A percentile compares a stretch with the other conserved stretches of the same genome.
These are phyloP conservation scores for Oryza rufipogon DNA, from an alignment of 176 grass and related monocot species.

Conservation along the genomic window DNA sequence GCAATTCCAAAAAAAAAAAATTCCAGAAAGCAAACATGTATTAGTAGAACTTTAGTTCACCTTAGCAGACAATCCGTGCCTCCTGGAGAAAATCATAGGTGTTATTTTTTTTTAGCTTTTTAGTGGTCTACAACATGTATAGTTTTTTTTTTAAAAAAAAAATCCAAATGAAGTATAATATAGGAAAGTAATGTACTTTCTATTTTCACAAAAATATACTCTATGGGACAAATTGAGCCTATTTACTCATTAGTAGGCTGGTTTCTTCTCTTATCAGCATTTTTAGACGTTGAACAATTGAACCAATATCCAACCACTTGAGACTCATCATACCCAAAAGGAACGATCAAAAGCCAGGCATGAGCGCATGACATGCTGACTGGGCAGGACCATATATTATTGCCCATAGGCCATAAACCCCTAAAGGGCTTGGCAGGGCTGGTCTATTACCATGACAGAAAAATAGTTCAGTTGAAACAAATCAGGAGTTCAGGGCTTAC, in stretches of 20 bases:
- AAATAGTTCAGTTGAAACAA: conserved; percentile 26
- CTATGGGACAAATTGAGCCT: not conserved
- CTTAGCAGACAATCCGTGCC: not conserved
- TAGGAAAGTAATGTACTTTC: not conserved
- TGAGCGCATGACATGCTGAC: not conserved
- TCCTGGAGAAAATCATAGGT: not conserved
- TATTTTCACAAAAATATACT: not conserved
- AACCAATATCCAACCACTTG: not conserved
- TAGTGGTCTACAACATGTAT: conserved; percentile 6
- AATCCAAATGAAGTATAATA: conserved; percentile 1
- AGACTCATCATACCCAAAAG: not conserved
- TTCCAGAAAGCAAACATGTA: not conserved
- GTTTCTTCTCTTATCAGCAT: not conserved
- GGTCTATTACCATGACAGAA: not conserved
- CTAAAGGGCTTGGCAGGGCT: not conserved
- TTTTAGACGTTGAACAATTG: not conserved
- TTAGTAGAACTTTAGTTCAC: conserved; percentile 1
- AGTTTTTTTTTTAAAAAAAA: not conserved
- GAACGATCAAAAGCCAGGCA: not conserved
- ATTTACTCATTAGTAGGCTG: not conserved
- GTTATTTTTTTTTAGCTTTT: not conserved
- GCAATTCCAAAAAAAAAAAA: not conserved
- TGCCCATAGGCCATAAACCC: not conserved
- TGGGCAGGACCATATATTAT: not conserved
- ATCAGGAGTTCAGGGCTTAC: conserved; percentile 64